Evolutionary conservation across 108 stramenopile genomes (phyloP).

Genomic region (Nitzschia sp.): DNA sequence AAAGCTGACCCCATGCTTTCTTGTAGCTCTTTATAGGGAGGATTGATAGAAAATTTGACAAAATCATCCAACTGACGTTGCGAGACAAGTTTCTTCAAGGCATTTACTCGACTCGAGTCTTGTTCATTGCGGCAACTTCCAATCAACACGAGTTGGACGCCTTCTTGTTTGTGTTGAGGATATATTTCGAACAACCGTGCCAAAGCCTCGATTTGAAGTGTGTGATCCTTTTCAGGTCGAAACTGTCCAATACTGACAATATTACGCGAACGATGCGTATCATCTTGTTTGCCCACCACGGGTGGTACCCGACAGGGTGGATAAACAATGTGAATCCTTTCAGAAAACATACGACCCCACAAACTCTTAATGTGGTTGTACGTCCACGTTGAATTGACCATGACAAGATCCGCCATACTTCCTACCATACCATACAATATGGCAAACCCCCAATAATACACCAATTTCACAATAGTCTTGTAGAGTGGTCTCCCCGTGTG

Average conservation of each 20-base stretch:
- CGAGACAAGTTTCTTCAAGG: constrained; percentile 53
- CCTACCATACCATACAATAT: constrained; percentile 80
- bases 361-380: constrained; percentile 76
- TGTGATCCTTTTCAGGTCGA: constrained; percentile 98
- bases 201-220: constrained; percentile 79
- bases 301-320: constrained; percentile 87
- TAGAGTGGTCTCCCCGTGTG: not conserved
- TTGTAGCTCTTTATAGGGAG: constrained; percentile 82
- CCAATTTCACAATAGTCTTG: constrained; percentile 77
- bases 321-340: constrained; percentile 68
- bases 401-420: constrained; percentile 73
- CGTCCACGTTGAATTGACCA: constrained; percentile 99
- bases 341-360: constrained; percentile 49
- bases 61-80: constrained; percentile 54
- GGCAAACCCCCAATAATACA: constrained; percentile 92
- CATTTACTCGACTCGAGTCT: constrained; percentile 76
- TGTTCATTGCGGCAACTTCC: constrained; percentile 91
- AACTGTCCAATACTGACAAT: constrained; percentile 97
- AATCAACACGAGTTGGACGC: constrained; percentile 78
- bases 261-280: not conserved
- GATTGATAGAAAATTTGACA: constrained; percentile 91
- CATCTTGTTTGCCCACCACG: not conserved
- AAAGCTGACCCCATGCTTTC: constrained; percentile 69
- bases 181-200: constrained; percentile 43
- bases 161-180: constrained; percentile 21